Evolutionary conservation across 495 filamentous ascomycete genomes (phyloP).

Genomic region (Annulohypoxylon maeteangense): DNA sequence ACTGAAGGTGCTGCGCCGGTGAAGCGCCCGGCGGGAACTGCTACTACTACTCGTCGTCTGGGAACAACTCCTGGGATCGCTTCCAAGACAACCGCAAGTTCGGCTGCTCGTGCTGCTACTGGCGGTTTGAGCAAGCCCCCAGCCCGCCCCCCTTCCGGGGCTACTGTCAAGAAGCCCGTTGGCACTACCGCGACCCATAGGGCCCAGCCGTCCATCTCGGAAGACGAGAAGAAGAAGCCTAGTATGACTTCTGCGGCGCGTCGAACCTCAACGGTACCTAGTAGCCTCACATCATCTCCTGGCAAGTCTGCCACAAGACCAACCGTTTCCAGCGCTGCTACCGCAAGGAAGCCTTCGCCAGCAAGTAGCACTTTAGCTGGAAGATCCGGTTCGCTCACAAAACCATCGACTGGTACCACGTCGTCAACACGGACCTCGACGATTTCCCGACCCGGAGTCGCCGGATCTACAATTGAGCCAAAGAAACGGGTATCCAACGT

Average conservation of each 20-base stretch:
- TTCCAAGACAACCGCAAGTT: conserved; percentile 53
- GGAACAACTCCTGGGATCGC: conserved; percentile 47
- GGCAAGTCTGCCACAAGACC: conserved; percentile 50
- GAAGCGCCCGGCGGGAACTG: conserved; percentile 49
- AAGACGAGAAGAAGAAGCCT: conserved; percentile 59
- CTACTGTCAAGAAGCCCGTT: conserved; percentile 51
- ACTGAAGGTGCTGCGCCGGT: conserved; percentile 38
- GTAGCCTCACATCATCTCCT: conserved; percentile 52
- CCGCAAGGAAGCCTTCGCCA: conserved; percentile 54
- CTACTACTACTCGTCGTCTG: conserved; percentile 44
- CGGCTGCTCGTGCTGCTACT: conserved; percentile 50
- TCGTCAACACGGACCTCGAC: conserved; percentile 46
- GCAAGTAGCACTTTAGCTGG: conserved; percentile 47
- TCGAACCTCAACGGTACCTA: conserved; percentile 52
- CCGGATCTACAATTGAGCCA: conserved; percentile 54
- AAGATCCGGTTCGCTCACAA: conserved; percentile 43
- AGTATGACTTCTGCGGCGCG: conserved; percentile 53
- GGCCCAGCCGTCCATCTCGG: conserved; percentile 57
- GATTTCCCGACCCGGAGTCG: conserved; percentile 44
- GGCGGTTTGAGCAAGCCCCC: conserved; percentile 52
- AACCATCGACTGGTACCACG: conserved; percentile 46
- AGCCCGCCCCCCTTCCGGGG: conserved; percentile 49
- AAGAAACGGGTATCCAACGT: conserved; percentile 62
- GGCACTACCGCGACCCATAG: conserved; percentile 53
- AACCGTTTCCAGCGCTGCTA: conserved; percentile 50